Evolutionary conservation across 306 rosid species (phyloP), one percentile per base, ranked within the genome.

Genomic region (Ormosia emarginata): DNA sequence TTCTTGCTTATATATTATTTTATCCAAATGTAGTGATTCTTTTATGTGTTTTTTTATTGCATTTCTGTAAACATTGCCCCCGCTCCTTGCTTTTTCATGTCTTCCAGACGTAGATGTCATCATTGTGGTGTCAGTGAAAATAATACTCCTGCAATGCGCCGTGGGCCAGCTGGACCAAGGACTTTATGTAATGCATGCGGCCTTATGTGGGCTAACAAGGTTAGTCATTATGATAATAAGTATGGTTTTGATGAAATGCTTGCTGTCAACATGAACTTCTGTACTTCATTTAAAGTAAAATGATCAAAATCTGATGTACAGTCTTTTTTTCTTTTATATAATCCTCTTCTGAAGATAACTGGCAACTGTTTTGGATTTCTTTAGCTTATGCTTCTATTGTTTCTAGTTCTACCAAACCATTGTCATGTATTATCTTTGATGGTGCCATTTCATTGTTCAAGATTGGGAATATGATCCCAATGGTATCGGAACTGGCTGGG

Each of bases 121-220:
- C 99, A 95, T 84, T 95, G 99, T 84, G 97, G 98, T 71, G 90
- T 95, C 73, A 47, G 83, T 86, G 99, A 95, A 86, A 92, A 88
- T 74, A 92, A 89, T 79, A 95, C 98, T 74, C 99, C 99, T 68
- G 99, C 98, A 52, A 95, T 95, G 99, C 98, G 98, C 58, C 97
- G 98, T 36, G 99, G 99, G 40, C 99, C 99, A 69, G 93, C 94
- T 85, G 99, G 99, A 57, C 96, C 98, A 33, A 92, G 99, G 87
- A 95, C 99, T 63, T 84, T 93, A 71, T 95, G 99, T 71, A 95
- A 95, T 85, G 99, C 99, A 4, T 95, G 99, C 5, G 99, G 98
- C 84, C 94, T 95, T 82, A 95, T 93, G 99, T 95, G 99, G 99
- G 99, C 98, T 33, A 95, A 93, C 85, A 93, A 95, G 97, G 99